A percentile compares a stretch with the other conserved stretches of the same genome.
phyloP scores from a whole-genome alignment of 1,284 basidiomycete species.

The Malassezia obtusa region DNA sequence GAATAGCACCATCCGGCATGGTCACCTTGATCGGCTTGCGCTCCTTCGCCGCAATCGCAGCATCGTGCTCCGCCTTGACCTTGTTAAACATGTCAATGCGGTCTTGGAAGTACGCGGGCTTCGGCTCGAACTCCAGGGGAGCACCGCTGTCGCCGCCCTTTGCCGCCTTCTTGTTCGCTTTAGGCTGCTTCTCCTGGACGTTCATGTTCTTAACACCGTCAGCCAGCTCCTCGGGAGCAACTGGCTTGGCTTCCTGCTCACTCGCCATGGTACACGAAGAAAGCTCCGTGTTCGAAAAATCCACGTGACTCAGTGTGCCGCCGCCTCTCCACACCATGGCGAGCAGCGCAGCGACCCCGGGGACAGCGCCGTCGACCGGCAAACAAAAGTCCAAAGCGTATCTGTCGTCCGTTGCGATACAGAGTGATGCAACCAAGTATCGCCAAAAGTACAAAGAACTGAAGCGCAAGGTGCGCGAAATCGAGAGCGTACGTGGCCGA shows the following conservation, averaged over 20 bases:
- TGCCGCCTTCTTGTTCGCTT: conserved; percentile 7
- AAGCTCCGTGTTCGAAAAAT: not conserved
- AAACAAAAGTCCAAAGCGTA: conserved; percentile 45
- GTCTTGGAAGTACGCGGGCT: conserved; percentile 76
- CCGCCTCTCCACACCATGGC: conserved; percentile 12
- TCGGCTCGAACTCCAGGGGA: conserved; percentile 56
- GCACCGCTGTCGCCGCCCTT: not conserved
- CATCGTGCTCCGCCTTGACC: conserved; percentile 75
- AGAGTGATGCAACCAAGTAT: conserved; percentile 70
- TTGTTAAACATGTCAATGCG: conserved; percentile 83
- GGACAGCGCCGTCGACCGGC: not conserved
- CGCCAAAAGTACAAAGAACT: conserved; percentile 79
- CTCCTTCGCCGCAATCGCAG: conserved; percentile 69
- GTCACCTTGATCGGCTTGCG: conserved; percentile 75
- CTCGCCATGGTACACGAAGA: conserved; percentile 11
- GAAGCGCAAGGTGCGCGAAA: conserved; percentile 76
- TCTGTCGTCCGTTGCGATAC: conserved; percentile 40
- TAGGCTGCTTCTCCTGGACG: conserved; percentile 4
- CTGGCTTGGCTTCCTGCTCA: conserved; percentile 1
- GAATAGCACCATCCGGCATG: conserved; percentile 72
- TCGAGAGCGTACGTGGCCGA: conserved; percentile 60
- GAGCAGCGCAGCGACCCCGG: not conserved
- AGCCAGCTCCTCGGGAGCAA: conserved; percentile 10
- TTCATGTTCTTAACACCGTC: conserved; percentile 10
- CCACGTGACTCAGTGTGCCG: not conserved